Evolutionary conservation across 2,329 filamentous ascomycete genomes (phyloP), one percentile per base, ranked within the genome.

Genomic region (Malbranchea cinnamomea): DNA sequence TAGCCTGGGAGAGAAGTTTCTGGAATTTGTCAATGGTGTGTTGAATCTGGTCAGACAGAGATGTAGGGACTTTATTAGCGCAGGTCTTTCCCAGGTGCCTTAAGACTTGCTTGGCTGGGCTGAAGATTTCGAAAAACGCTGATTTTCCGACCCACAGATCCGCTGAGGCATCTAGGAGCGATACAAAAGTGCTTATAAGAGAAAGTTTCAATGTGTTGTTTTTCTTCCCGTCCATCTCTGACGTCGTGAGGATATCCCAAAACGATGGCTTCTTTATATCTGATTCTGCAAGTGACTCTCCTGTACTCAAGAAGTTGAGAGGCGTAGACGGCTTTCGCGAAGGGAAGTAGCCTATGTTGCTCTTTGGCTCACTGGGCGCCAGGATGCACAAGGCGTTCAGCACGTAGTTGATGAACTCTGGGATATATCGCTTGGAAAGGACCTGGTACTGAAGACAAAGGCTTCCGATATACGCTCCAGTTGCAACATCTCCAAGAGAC

Each of bases 361-460:
- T 54, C 6, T 54, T 47, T 2, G 63, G 43, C 26, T 67, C 63
- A 8, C 51, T 47, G 1, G 76, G 78, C n/a, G 71, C 66, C 16
- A 87, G 60, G 6, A 71, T 66, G 39, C 63, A 68, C 12, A 95
- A 57, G 0, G 77, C 78, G 50, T 87, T 84, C 25, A 83, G 57
- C 15, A 71, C 68, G 50, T 84, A 94, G 49, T 82, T 82, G 42
- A 92, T 64, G 18, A 85, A 67, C 54, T 98, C 89, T 0, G 89
- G 89, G 26, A 94, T 67, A 53, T 87, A 93, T 44, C 89, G 69
- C 59, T 84, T 89, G 4, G 87, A 77, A 5, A 87, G 61, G 20
- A 65, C 62, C 54, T 94, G 83, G 54, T 91, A 95, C 48, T 87
- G 77, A 16, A 93, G 53, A 29, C 71, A 74, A 21, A 95, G 61